Percentiles rank a stretch among this genome's conserved stretches.
phyloP scores from a whole-genome alignment of 805 yeast genomes.

The Candida coleopterorum region DNA sequence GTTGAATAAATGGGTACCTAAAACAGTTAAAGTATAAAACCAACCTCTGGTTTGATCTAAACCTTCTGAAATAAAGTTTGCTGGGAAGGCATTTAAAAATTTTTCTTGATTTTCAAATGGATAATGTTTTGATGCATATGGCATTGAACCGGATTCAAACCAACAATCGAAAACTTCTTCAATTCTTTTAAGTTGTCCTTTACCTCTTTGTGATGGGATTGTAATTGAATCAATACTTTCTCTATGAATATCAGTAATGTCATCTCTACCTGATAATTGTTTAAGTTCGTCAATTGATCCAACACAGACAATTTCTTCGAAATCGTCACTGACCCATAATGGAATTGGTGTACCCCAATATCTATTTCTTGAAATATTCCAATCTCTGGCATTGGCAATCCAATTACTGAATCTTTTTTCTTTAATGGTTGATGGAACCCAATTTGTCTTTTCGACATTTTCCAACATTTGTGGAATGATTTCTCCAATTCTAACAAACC shows the following conservation, averaged over 20 bases:
- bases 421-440: slow-evolving; percentile 91
- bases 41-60: slow-evolving; percentile 99
- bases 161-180: slow-evolving; percentile 99
- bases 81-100: slow-evolving; percentile 81
- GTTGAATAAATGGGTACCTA: slow-evolving; percentile 92
- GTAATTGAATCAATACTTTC: slow-evolving; percentile 87
- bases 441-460: slow-evolving; percentile 78
- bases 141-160: slow-evolving; percentile 99
- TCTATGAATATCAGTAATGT: slow-evolving; percentile 89
- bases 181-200: slow-evolving; percentile 80
- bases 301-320: slow-evolving; percentile 86
- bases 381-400: slow-evolving; percentile 98
- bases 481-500: slow-evolving; percentile 92
- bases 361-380: slow-evolving; percentile 97
- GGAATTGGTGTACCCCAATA: slow-evolving; percentile 99
- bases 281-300: slow-evolving; percentile 87
- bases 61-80: slow-evolving; percentile 97
- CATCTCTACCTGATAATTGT: slow-evolving; percentile 74
- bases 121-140: slow-evolving; percentile 93
- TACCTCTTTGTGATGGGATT: slow-evolving; percentile 87
- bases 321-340: slow-evolving; percentile 93
- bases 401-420: slow-evolving; percentile 96
- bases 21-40: slow-evolving; percentile 94
- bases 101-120: slow-evolving; percentile 83
- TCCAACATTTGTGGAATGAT: slow-evolving; percentile 85